A percentile compares a stretch with the other conserved stretches of the same genome.
These are phyloP conservation scores for Croton laevigatus DNA, from an alignment of 441 rosid species.

Conservation along the genomic window DNA sequence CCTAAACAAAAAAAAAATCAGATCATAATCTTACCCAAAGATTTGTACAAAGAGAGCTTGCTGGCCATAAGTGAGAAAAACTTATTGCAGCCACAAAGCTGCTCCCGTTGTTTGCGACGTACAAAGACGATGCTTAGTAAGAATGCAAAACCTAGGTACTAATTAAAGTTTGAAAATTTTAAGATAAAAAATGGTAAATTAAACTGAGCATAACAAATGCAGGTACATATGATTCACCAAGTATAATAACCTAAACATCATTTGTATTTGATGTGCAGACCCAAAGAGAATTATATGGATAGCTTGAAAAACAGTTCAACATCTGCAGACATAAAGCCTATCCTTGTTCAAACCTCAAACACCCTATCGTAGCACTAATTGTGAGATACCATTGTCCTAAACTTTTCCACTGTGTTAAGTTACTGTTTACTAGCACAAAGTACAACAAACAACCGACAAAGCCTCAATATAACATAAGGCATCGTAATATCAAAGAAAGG, in stretches of 20 bases:
- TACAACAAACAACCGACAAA: neutral
- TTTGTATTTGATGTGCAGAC: neutral
- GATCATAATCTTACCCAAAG: conserved; percentile 29
- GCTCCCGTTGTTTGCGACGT: conserved; percentile 32
- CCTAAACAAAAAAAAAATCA: neutral
- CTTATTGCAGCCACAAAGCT: conserved; percentile 34
- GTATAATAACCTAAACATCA: neutral
- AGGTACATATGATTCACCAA: neutral
- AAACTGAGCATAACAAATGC: neutral
- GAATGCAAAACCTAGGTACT: conserved; percentile 8
- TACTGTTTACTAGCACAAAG: neutral
- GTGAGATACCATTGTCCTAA: no score
- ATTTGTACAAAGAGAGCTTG: conserved; percentile 34
- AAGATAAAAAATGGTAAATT: neutral
- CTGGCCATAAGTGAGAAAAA: conserved; percentile 40
- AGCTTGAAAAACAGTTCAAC: conserved; percentile 3
- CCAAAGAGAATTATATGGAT: neutral
- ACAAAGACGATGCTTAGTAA: conserved; percentile 17
- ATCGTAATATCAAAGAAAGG: neutral
- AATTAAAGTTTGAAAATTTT: neutral
- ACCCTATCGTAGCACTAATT: no score
- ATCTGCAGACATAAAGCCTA: no score
- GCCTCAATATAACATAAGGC: neutral
- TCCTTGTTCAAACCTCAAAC: neutral
- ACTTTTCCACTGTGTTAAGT: no score